A percentile compares a stretch with the other conserved stretches of the same genome.
phyloP scores from a whole-genome alignment of 1,284 basidiomycete species.

The Coniophora puteana region DNA sequence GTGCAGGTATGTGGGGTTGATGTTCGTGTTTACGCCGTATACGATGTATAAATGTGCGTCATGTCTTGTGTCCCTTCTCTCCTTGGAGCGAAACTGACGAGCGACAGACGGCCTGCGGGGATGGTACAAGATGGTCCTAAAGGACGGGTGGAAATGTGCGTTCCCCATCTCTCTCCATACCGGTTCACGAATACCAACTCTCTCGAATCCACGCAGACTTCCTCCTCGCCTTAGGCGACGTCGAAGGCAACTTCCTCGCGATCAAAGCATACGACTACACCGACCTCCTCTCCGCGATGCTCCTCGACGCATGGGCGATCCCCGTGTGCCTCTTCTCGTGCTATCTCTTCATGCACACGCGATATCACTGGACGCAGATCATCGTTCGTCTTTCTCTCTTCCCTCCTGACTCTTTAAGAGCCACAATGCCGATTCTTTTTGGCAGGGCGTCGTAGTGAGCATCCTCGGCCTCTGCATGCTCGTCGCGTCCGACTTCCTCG shows the following conservation, averaged over 20 bases:
- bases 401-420: background rate
- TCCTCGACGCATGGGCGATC: conserved; percentile 82
- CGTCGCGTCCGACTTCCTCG: conserved; percentile 62
- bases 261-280: conserved; percentile 81
- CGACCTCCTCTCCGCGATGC: conserved; percentile 75
- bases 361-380: conserved; percentile 74
- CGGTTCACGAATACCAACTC: conserved; percentile 1
- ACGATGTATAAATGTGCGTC: conserved; percentile 69
- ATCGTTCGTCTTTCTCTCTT: conserved; percentile 36
- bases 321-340: conserved; percentile 75
- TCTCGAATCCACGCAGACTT: conserved; percentile 59
- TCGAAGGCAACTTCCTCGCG: conserved; percentile 76
- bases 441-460: conserved; percentile 66
- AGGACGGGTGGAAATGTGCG: conserved; percentile 77
- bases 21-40: conserved; percentile 76
- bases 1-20: conserved; percentile 69
- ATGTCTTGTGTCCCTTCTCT: conserved; percentile 2
- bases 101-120: conserved; percentile 64
- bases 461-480: conserved; percentile 69
- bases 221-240: conserved; percentile 71
- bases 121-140: conserved; percentile 63
- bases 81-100: conserved; percentile 6
- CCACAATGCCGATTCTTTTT: background rate
- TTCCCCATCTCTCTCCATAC: conserved; percentile 15
- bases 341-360: conserved; percentile 70